Conservation (phyloP, 768 basidiomycete genomes). For the Lanmaoa pseudosensibilis region DNA sequence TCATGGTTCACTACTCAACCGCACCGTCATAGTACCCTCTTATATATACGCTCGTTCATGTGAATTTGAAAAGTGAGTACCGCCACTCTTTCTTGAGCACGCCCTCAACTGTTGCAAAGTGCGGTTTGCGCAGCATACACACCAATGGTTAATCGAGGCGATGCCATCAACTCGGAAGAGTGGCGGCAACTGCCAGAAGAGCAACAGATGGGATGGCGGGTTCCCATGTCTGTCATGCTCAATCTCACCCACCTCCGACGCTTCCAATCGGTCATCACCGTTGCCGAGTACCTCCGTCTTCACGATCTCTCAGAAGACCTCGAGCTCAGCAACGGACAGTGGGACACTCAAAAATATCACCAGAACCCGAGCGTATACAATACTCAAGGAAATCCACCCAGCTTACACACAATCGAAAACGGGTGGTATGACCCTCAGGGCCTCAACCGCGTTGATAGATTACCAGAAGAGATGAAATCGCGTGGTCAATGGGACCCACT, state of each 20-base stretch:
- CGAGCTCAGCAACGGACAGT: slow-evolving; percentile 40
- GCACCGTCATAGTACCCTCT: slow-evolving; percentile 44
- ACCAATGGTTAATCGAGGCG: slow-evolving; percentile 45
- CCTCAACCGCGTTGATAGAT: slow-evolving; percentile 39
- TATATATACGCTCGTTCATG: slow-evolving; percentile 48
- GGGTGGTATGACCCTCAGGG: slow-evolving; percentile 39
- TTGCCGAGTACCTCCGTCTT: slow-evolving; percentile 43
- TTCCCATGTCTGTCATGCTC: slow-evolving; percentile 41
- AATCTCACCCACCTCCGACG: slow-evolving; percentile 42
- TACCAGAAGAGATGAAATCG: slow-evolving; percentile 32
- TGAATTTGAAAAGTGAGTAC: slow-evolving; percentile 32
- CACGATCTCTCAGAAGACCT: slow-evolving; percentile 35
- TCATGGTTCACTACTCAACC: slow-evolving; percentile 44
- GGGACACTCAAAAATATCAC: slow-evolving; percentile 38
- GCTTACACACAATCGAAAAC: slow-evolving; percentile 39
- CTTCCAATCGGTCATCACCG: slow-evolving; percentile 40
- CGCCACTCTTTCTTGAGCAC: neutral
- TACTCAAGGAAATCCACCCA: slow-evolving; percentile 20
- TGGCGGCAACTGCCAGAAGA: slow-evolving; percentile 42
- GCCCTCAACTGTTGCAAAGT: slow-evolving; percentile 17
- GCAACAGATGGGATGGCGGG: slow-evolving; percentile 37
- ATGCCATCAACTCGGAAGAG: slow-evolving; percentile 42
- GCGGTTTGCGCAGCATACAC: slow-evolving; percentile 41
- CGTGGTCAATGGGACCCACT: slow-evolving; percentile 33
- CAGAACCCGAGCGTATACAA: slow-evolving; percentile 30